A percentile compares a stretch with the other conserved stretches of the same genome.
Conservation (phyloP, 2,329 filamentous ascomycete species). For the Epichloe sp. region DNA sequence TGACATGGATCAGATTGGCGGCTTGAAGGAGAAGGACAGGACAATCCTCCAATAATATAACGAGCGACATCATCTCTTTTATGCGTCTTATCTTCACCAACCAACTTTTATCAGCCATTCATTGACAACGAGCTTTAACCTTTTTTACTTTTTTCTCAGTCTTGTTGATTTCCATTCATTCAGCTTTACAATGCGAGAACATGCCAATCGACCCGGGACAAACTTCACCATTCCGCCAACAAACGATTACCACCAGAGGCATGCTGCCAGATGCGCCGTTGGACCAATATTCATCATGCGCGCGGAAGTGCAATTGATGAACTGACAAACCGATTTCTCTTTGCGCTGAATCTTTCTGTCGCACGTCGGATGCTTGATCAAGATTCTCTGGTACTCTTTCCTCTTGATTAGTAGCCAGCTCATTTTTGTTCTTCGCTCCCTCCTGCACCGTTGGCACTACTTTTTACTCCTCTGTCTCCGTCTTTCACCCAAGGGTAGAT, state of each 20-base stretch:
- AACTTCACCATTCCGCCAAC: neutral
- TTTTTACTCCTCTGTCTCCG: too few relatives aligned
- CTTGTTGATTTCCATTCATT: neutral
- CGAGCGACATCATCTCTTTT: conserved; percentile 4
- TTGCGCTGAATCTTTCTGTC: neutral
- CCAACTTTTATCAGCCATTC: conserved; percentile 3
- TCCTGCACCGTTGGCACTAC: neutral
- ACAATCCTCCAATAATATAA: conserved; percentile 21
- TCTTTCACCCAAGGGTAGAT: neutral
- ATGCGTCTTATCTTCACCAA: conserved; percentile 6
- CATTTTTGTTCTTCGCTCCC: neutral
- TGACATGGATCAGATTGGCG: conserved; percentile 88
- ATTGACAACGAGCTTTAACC: neutral
- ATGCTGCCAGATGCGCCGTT: neutral
- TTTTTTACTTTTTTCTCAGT: neutral
- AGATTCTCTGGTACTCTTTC: neutral
- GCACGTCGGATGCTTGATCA: neutral
- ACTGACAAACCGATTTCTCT: neutral
- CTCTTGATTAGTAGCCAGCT: neutral
- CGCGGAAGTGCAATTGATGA: neutral
- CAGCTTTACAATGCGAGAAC: too few relatives aligned
- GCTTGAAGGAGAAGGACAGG: conserved; percentile 76
- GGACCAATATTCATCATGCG: neutral
- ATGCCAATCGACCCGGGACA: too few relatives aligned
- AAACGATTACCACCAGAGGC: neutral